Conservation (phyloP, 768 basidiomycete genomes). For the Boletus reticuloceps region DNA sequence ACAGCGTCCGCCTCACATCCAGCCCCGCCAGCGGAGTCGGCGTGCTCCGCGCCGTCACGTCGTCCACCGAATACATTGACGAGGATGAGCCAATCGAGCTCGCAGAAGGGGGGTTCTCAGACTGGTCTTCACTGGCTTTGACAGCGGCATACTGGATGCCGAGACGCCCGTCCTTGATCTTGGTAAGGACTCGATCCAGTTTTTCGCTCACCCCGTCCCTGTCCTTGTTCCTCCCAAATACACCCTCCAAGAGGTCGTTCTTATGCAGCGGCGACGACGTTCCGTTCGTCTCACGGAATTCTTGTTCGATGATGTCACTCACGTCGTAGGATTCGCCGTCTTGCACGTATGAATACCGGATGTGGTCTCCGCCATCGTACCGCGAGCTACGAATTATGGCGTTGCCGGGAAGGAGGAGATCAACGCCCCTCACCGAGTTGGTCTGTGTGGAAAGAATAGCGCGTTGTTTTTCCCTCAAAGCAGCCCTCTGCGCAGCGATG, state of each 20-base stretch:
- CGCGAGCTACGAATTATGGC: conserved; percentile 83
- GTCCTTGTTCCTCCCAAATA: conserved; percentile 55
- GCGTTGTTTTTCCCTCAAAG: conserved; percentile 79
- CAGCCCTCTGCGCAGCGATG: conserved; percentile 90
- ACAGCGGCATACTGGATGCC: conserved; percentile 27
- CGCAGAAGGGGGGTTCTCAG: conserved; percentile 28
- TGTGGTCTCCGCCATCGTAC: conserved; percentile 63
- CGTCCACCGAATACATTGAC: conserved; percentile 61
- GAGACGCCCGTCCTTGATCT: conserved; percentile 65
- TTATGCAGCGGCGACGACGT: conserved; percentile 29
- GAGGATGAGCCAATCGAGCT: conserved; percentile 33
- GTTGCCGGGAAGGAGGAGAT: conserved; percentile 82
- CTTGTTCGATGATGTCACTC: conserved; percentile 89
- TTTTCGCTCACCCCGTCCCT: conserved; percentile 65
- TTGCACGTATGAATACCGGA: conserved; percentile 94
- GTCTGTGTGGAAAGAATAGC: conserved; percentile 82
- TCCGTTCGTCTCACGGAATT: conserved; percentile 59
- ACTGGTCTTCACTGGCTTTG: conserved; percentile 6
- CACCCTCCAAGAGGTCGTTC: conserved; percentile 68
- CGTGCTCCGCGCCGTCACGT: conserved; percentile 21
- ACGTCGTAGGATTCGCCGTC: conserved; percentile 94
- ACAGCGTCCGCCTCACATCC: conserved; percentile 19
- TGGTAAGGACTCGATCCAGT: conserved; percentile 69
- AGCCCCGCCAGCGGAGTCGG: conserved; percentile 27
- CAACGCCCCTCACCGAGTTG: conserved; percentile 85